A percentile compares a stretch with the other conserved stretches of the same genome.
Conservation (phyloP, 441 rosid genomes). For the Breynia disticha region DNA sequence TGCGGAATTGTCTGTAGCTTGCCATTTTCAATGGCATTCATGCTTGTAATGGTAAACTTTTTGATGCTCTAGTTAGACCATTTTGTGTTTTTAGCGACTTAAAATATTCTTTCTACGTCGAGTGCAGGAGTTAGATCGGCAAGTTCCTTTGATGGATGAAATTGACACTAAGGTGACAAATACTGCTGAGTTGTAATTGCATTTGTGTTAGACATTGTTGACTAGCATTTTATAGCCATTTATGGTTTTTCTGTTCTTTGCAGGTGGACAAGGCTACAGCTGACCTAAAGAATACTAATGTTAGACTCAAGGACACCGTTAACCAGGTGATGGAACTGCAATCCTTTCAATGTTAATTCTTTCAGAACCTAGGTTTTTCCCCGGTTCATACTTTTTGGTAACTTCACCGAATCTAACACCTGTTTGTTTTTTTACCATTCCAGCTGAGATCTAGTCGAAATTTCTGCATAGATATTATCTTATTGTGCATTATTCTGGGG, state of each 20-base stretch:
- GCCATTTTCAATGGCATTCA: too few species aligned
- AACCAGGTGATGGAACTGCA: constrained; percentile 52
- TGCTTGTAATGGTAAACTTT: too few species aligned
- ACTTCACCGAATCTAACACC: constrained; percentile 20
- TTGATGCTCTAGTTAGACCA: background rate
- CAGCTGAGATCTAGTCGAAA: constrained; percentile 94
- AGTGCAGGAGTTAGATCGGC: constrained; percentile 79
- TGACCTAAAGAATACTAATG: constrained; percentile 88
- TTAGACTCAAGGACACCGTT: constrained; percentile 87
- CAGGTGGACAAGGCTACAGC: constrained; percentile 92
- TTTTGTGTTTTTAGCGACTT: constrained; percentile 3
- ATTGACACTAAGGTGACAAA: constrained; percentile 70
- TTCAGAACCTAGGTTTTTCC: background rate
- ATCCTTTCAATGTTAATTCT: background rate
- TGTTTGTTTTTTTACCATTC: constrained; percentile 16
- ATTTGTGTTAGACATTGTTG: constrained; percentile 8
- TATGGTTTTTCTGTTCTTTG: constrained; percentile 4
- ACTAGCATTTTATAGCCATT: background rate
- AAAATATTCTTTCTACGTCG: constrained; percentile 2
- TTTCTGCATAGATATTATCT: constrained; percentile 80
- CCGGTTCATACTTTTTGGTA: constrained; percentile 4
- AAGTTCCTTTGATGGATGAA: constrained; percentile 96
- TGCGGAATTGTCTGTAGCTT: too few species aligned
- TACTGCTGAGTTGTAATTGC: background rate
- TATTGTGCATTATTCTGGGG: constrained; percentile 74